Percentiles rank a stretch among this genome's conserved stretches.
Conservation (phyloP, 768 basidiomycete species). For the Podaxis mareebaensis region DNA sequence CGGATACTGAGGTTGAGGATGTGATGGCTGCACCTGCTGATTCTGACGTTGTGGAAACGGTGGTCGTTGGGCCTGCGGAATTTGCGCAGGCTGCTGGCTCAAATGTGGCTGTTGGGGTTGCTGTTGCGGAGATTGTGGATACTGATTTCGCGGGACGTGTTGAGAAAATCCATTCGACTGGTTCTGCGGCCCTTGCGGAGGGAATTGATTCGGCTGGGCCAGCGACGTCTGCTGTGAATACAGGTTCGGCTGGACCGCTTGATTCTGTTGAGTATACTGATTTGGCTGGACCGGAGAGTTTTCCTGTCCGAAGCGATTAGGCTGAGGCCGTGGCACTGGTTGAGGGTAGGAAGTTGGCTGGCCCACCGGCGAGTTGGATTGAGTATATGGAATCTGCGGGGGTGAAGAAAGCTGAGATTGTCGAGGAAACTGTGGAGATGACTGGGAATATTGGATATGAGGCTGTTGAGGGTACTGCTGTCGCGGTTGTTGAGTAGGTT, state of each 20-base stretch:
- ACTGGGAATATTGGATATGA: conserved; percentile 5
- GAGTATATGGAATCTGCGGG: background rate
- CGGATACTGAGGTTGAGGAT: conserved; percentile 1
- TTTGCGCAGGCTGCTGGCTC: background rate
- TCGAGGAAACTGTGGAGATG: background rate
- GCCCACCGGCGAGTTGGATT: background rate
- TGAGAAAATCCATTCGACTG: conserved; percentile 10
- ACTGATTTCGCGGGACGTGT: background rate
- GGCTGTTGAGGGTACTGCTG: conserved; percentile 3
- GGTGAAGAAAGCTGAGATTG: conserved; percentile 5
- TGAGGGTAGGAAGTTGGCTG: background rate
- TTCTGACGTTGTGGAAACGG: background rate
- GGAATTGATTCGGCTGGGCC: conserved; percentile 6
- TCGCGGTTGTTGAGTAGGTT: background rate
- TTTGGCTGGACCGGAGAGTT: conserved; percentile 4
- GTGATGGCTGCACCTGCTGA: conserved; percentile 2
- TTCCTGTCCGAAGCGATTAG: conserved; percentile 1
- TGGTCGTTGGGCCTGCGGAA: background rate
- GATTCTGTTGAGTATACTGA: conserved; percentile 7
- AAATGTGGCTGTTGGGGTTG: background rate
- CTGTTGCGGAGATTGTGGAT: conserved; percentile 1
- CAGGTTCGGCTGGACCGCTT: background rate
- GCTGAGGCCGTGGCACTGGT: background rate
- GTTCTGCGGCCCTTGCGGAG: background rate
- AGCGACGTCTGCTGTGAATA: conserved; percentile 6